Percentiles rank a stretch among this genome's conserved stretches.
These are phyloP conservation scores for Globisporangium polare DNA, from an alignment of 352 stramenopile genomes.

Conservation along the genomic window DNA sequence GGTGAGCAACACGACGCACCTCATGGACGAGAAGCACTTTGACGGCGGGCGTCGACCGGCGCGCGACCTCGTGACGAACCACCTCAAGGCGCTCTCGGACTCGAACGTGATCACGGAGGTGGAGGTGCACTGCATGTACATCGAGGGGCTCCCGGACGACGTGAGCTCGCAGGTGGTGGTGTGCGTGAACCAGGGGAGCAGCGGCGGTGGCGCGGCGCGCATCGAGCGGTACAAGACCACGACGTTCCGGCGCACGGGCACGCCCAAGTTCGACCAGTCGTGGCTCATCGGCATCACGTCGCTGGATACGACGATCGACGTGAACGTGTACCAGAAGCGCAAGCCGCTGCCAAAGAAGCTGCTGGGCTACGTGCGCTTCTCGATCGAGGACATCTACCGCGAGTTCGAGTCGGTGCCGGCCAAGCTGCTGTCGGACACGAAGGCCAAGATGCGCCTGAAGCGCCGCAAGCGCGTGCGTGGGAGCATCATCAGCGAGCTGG, in stretches of 20 bases:
- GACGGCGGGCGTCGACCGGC: slow-evolving; percentile 73
- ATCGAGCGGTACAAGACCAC: slow-evolving; percentile 70
- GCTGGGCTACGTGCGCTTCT: slow-evolving; percentile 66
- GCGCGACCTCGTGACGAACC: slow-evolving; percentile 48
- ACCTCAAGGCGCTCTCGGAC: slow-evolving; percentile 71
- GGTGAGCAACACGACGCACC: slow-evolving; percentile 82
- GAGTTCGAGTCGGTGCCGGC: slow-evolving; percentile 73
- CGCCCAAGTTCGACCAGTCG: slow-evolving; percentile 80
- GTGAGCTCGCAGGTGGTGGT: slow-evolving; percentile 70
- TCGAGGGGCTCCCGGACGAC: slow-evolving; percentile 66
- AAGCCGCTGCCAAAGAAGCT: slow-evolving; percentile 82
- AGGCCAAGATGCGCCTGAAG: slow-evolving; percentile 73
- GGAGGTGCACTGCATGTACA: slow-evolving; percentile 69
- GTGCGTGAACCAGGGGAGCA: slow-evolving; percentile 37
- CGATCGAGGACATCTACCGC: slow-evolving; percentile 83
- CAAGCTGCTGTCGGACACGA: slow-evolving; percentile 64
- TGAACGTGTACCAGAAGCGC: slow-evolving; percentile 82
- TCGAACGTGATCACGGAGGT: slow-evolving; percentile 86
- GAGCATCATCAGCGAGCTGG: slow-evolving; percentile 79
- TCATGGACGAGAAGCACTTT: slow-evolving; percentile 79
- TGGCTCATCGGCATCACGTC: slow-evolving; percentile 75
- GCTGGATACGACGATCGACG: slow-evolving; percentile 71
- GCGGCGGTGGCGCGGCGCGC: slow-evolving; percentile 33
- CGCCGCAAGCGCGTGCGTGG: slow-evolving; percentile 71
- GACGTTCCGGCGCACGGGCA: slow-evolving; percentile 49